Percentiles rank a stretch among this genome's conserved stretches.
Conservation (phyloP, 257 asterid genomes). For the Forsythia viridissima region DNA sequence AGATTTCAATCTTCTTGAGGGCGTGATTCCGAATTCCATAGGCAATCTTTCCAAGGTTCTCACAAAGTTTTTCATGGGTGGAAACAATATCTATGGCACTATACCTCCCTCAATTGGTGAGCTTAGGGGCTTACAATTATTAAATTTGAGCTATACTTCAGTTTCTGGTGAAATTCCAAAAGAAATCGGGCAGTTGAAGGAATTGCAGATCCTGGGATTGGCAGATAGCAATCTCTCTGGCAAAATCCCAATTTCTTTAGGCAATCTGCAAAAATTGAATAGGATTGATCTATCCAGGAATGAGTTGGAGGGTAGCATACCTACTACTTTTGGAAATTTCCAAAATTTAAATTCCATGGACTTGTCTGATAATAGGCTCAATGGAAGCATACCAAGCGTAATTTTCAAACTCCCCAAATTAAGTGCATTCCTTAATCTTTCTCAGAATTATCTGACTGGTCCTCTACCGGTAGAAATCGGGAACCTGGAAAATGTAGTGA, state of each 20-base stretch:
- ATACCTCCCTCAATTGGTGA: conserved; percentile 58
- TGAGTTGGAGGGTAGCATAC: conserved; percentile 46
- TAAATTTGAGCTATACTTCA: conserved; percentile 33
- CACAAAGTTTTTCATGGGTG: conserved; percentile 45
- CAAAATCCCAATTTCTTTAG: conserved; percentile 43
- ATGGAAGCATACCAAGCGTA: conserved; percentile 48
- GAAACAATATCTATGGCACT: conserved; percentile 40
- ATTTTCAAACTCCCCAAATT: conserved; percentile 39
- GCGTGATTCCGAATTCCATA: conserved; percentile 52
- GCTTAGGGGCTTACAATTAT: conserved; percentile 37
- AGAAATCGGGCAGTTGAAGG: conserved; percentile 44
- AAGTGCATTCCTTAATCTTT: conserved; percentile 49
- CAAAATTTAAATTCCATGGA: conserved; percentile 39
- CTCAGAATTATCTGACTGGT: conserved; percentile 46
- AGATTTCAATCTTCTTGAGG: conserved; percentile 49
- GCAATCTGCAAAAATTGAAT: conserved; percentile 42
- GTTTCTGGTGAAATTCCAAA: conserved; percentile 55
- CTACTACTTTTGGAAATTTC: conserved; percentile 37
- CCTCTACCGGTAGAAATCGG: conserved; percentile 49
- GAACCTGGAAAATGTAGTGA: conserved; percentile 32
- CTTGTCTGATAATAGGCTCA: conserved; percentile 48
- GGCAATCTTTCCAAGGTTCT: conserved; percentile 57
- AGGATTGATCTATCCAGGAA: conserved; percentile 55
- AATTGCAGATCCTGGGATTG: conserved; percentile 37
- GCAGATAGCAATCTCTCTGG: conserved; percentile 47